A percentile compares a stretch with the other conserved stretches of the same genome.
These are phyloP conservation scores for Saccharomycopsis babjevae DNA, from an alignment of 805 yeast species.

Conservation along the genomic window DNA sequence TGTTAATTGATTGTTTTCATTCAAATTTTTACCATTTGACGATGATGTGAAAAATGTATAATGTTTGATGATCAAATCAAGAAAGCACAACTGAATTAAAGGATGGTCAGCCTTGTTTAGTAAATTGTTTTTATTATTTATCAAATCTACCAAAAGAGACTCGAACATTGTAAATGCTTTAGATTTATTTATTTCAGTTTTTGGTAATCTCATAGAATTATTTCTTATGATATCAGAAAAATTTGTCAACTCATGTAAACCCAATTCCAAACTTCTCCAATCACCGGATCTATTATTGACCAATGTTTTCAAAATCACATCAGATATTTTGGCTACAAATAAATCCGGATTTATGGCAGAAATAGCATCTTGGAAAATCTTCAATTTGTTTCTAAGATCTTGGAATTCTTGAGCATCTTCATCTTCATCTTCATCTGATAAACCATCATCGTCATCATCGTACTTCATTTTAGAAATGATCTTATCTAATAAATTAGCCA, in stretches of 20 bases:
- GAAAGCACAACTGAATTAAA: slow-evolving; percentile 68
- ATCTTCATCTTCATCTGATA: slow-evolving; percentile 46
- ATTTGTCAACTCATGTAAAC: slow-evolving; percentile 69
- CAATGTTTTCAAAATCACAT: slow-evolving; percentile 45
- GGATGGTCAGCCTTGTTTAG: slow-evolving; percentile 54
- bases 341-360: slow-evolving; percentile 49
- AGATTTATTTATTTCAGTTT: slow-evolving; percentile 52
- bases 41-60: slow-evolving; percentile 40
- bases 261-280: slow-evolving; percentile 84
- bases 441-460: slow-evolving; percentile 63
- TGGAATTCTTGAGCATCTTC: slow-evolving; percentile 69
- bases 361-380: slow-evolving; percentile 76
- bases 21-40: slow-evolving; percentile 24
- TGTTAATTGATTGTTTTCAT: slow-evolving; percentile 40
- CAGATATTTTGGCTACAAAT: slow-evolving; percentile 48
- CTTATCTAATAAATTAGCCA: slow-evolving; percentile 55
- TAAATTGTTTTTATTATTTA: slow-evolving; percentile 24
- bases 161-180: slow-evolving; percentile 55
- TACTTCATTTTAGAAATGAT: slow-evolving; percentile 70
- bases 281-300: slow-evolving; percentile 28
- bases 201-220: slow-evolving; percentile 61
- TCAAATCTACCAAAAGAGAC: slow-evolving; percentile 44
- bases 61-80: slow-evolving; percentile 79
- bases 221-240: slow-evolving; percentile 73
- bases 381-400: slow-evolving; percentile 67